Conservation (phyloP, 345 rosid species). For the Turnera subulata region DNA sequence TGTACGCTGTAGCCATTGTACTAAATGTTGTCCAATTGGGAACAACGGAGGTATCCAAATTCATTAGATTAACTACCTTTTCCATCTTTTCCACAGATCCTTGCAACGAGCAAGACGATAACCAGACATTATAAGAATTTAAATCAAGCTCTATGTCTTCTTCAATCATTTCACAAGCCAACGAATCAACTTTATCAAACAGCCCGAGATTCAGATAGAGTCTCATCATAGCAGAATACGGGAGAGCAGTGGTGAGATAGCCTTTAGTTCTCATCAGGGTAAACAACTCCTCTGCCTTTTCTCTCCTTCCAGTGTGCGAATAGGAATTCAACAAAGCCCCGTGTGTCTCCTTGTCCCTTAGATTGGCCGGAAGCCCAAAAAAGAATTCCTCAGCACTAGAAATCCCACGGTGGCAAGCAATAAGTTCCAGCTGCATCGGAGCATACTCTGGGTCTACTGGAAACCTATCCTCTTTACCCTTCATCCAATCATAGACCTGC, state of each 20-base stretch:
- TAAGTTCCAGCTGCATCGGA: constrained; percentile 85
- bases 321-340: constrained; percentile 85
- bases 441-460: constrained; percentile 72
- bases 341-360: constrained; percentile 75
- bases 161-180: constrained; percentile 75
- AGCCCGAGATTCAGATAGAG: constrained; percentile 79
- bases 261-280: constrained; percentile 64
- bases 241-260: constrained; percentile 58
- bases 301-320: constrained; percentile 50
- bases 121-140: constrained; percentile 90
- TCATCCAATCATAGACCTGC: constrained; percentile 95
- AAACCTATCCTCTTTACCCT: constrained; percentile 62
- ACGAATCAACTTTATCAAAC: constrained; percentile 59
- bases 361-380: constrained; percentile 41
- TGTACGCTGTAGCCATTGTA: constrained; percentile 88
- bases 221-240: constrained; percentile 96
- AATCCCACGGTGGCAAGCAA: constrained; percentile 73
- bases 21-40: constrained; percentile 95
- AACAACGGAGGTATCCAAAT: constrained; percentile 42
- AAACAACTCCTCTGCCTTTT: constrained; percentile 66
- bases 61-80: constrained; percentile 66
- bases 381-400: constrained; percentile 68
- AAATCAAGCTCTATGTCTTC: constrained; percentile 64
- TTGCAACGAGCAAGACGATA: constrained; percentile 69
- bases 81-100: constrained; percentile 75